phyloP scores from a whole-genome alignment of 495 filamentous ascomycete species.

The Hypoxylon subgilvum region DNA sequence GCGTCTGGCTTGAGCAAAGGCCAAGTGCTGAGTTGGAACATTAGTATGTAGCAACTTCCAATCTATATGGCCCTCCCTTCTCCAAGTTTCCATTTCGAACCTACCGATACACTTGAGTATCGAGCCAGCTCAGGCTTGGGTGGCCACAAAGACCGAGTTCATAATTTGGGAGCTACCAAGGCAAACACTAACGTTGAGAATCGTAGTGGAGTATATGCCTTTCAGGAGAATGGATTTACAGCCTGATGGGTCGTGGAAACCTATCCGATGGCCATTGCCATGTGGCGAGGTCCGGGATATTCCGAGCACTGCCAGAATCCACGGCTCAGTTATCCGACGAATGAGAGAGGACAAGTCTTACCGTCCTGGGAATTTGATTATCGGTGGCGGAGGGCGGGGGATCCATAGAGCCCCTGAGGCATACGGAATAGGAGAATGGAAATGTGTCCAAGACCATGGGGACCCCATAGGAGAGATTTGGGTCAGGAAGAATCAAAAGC shows the following conservation, averaged over 20 bases:
- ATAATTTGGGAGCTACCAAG: too few relatives aligned
- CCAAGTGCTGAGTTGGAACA: constrained; percentile 74
- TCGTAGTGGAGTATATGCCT: constrained; percentile 74
- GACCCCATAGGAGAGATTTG: constrained; percentile 71
- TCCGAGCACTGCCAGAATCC: constrained; percentile 70
- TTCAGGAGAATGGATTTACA: constrained; percentile 84
- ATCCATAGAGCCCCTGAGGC: constrained; percentile 61
- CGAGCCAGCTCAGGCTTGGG: too few relatives aligned
- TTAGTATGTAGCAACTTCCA: constrained; percentile 49
- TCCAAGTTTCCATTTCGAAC: too few relatives aligned
- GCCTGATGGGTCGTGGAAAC: constrained; percentile 77
- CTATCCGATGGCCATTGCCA: constrained; percentile 80
- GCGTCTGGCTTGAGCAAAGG: constrained; percentile 62
- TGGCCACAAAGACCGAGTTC: too few relatives aligned
- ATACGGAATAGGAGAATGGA: constrained; percentile 77
- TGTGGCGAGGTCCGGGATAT: constrained; percentile 83
- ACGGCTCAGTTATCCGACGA: constrained; percentile 74
- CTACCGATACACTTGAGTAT: too few relatives aligned
- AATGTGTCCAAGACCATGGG: constrained; percentile 64
- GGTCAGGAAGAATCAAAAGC: constrained; percentile 42
- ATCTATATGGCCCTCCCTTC: too few relatives aligned
- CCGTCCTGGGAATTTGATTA: constrained; percentile 79
- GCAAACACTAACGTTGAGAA: neutral
- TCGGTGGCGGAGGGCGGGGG: constrained; percentile 80
- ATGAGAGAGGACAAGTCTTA: constrained; percentile 71